Evolutionary conservation across 140 eudicot genomes (phyloP), one percentile per base, ranked within the genome.

Genomic region (Stevia rebaudiana): DNA sequence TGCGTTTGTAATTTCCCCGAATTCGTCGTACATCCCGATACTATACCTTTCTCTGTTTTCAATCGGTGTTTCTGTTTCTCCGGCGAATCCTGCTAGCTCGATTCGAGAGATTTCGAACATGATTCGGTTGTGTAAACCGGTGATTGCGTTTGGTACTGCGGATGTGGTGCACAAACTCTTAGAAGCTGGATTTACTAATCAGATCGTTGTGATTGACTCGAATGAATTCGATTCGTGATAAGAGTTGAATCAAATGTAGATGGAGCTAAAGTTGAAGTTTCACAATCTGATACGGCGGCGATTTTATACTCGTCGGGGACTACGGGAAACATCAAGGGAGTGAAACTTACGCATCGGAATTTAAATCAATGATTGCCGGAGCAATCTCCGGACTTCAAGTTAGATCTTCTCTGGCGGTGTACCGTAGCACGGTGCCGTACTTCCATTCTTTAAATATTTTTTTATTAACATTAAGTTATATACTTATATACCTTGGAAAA

Each of bases 281-380:
- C 22, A 36, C 94, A 77, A 25, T 63, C 76, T 2, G 86, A 87
- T 66, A 63, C 80, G 0, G 95, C 95, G 17, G 89, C 94, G 12
- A 78, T 87, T 31, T 24, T 87, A 43, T 84, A 74, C 65, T 87
- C 95, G 0, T 87, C 95, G 0, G 95, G 95, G 15, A 87, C 95
- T 11, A 87, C 89, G 2, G 92, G 95, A 37, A 74, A 71, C 17
- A 70, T 82, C 30, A 84, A 87, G 64, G 95, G 92, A 36, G 94
- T 84, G 22, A 80, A 63, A 9, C 61, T 88, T 18, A 75, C 90
- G 43, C 94, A 88, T 28, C 36, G 87, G 48, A 88, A 88, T 30
- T 21, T 88, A 44, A 82, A 17, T 69, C 94, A 3, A 5, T 63
- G 23, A 13, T 84, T 0, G 81, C 80, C 19, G 80, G 72, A 28